Percentiles rank a stretch among this genome's conserved stretches.
These are phyloP conservation scores for Yarrowia sp. DNA, from an alignment of 805 yeast genomes.

Conservation along the genomic window DNA sequence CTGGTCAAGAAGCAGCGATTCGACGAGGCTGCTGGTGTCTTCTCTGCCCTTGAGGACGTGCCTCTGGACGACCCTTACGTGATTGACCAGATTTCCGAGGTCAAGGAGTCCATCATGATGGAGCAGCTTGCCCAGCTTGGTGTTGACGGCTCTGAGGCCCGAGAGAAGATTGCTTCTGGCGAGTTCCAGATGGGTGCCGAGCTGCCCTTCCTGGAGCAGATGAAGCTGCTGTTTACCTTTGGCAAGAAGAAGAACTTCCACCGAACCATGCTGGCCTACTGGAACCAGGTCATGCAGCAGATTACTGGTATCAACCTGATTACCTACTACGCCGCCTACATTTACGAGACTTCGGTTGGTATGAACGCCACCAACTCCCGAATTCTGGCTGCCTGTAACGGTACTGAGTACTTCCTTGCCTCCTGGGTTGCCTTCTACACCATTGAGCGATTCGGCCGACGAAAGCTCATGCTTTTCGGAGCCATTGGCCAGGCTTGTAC, in stretches of 20 bases:
- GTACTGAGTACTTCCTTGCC: constrained; percentile 65
- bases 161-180: constrained; percentile 15
- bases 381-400: constrained; percentile 45
- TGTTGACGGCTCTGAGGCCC: constrained; percentile 13
- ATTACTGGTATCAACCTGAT: constrained; percentile 89
- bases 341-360: constrained; percentile 73
- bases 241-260: constrained; percentile 40
- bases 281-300: constrained; percentile 68
- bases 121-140: constrained; percentile 34
- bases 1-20: constrained; percentile 70
- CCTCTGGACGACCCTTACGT: constrained; percentile 33
- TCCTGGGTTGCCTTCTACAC: constrained; percentile 58
- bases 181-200: constrained; percentile 30
- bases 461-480: constrained; percentile 70
- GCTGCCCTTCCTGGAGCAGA: constrained; percentile 28
- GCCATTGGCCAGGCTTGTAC: constrained; percentile 65
- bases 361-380: constrained; percentile 44
- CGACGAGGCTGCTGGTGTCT: constrained; percentile 55
- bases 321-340: constrained; percentile 85
- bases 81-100: constrained; percentile 21
- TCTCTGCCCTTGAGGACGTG: constrained; percentile 34
- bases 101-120: constrained; percentile 37
- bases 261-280: constrained; percentile 51
- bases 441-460: constrained; percentile 63
- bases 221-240: constrained; percentile 25